Evolutionary conservation across 306 rosid species (phyloP), one percentile per base, ranked within the genome.

Genomic region (Cucumis hystrix): DNA sequence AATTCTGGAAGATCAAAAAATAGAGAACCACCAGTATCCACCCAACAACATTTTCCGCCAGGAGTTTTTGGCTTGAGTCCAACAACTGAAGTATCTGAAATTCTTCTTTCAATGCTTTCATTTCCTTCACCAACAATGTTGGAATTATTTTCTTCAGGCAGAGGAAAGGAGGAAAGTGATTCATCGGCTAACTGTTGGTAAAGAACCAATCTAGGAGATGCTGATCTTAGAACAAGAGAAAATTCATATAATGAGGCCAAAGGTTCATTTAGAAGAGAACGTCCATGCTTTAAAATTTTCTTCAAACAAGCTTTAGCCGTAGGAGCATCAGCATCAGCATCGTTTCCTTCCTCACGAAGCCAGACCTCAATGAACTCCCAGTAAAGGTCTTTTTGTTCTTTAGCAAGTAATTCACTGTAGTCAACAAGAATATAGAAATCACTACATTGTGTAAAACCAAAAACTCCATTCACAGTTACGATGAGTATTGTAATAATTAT

Each of bases 181-280:
- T 92, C 91, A 25, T 67, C 88, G 10, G 97, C 97, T 77, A 95
- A 67, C 83, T 92, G 99, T 73, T 82, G 87, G 68, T 86, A 90
- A 75, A 95, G 99, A 59, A 91, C 90, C 84, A 92, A 84, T 61
- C 88, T 83, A 78, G 99, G 97, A 12, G 97, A 95, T 10, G 97
- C 86, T 45, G 99, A 89, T 89, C 99, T 92, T 68, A 95, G 78
- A 63, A 88, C 84, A 59, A 95, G 92, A 77, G 99, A 87, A 77
- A 95, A 91, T 66, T 95, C 92, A 82, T 90, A 91, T 77, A 92
- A 78, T 0, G 96, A 95, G 6, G 91, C 91, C 81, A 95, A 76
- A 8, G 97, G 92, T 77, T 89, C 92, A 10, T 74, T 80, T 59
- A 95, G 78, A 51, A 92, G 83, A 64, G 91, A 67, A 41, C 81